Evolutionary conservation across 2,329 filamentous ascomycete genomes (phyloP).

Genomic region (Blumeria hordei): DNA sequence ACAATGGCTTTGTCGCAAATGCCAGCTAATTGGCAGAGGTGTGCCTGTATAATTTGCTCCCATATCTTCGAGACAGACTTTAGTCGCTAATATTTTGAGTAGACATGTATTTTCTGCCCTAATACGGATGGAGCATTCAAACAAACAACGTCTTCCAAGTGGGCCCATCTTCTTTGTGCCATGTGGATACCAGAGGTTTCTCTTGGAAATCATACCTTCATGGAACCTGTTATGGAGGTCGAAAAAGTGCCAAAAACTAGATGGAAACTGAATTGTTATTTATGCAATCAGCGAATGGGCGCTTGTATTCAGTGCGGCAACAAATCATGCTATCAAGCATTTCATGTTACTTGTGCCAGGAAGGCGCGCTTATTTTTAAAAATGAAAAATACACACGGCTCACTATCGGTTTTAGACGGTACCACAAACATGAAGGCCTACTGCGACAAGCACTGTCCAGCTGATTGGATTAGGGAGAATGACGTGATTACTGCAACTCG

Average conservation of each 20-base stretch:
- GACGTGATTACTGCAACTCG: slow-evolving; percentile 57
- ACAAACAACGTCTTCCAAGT: slow-evolving; percentile 86
- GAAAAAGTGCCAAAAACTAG: slow-evolving; percentile 89
- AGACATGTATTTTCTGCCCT: slow-evolving; percentile 94
- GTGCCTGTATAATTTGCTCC: slow-evolving; percentile 38
- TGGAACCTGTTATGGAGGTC: slow-evolving; percentile 95
- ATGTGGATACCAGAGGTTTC: slow-evolving; percentile 98
- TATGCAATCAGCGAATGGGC: slow-evolving; percentile 93
- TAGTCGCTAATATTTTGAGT: slow-evolving; percentile 5
- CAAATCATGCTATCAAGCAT: slow-evolving; percentile 89
- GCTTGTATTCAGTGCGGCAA: slow-evolving; percentile 97
- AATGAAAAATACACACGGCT: slow-evolving; percentile 83
- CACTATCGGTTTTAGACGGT: slow-evolving; percentile 52
- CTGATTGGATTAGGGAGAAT: slow-evolving; percentile 71
- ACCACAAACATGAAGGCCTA: slow-evolving; percentile 75
- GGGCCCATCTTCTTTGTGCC: slow-evolving; percentile 87
- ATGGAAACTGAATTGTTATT: slow-evolving; percentile 88
- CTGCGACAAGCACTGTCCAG: slow-evolving; percentile 83
- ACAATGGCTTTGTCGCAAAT: slow-evolving; percentile 94
- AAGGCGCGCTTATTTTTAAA: slow-evolving; percentile 71
- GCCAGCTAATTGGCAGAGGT: slow-evolving; percentile 79
- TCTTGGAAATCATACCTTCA: slow-evolving; percentile 84
- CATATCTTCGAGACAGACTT: not conserved
- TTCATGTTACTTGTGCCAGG: slow-evolving; percentile 88
- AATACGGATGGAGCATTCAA: slow-evolving; percentile 97